A percentile compares a stretch with the other conserved stretches of the same genome.
These are phyloP conservation scores for Ampelocalamus luodianensis DNA, from an alignment of 176 grass and related monocot genomes.

Conservation along the genomic window DNA sequence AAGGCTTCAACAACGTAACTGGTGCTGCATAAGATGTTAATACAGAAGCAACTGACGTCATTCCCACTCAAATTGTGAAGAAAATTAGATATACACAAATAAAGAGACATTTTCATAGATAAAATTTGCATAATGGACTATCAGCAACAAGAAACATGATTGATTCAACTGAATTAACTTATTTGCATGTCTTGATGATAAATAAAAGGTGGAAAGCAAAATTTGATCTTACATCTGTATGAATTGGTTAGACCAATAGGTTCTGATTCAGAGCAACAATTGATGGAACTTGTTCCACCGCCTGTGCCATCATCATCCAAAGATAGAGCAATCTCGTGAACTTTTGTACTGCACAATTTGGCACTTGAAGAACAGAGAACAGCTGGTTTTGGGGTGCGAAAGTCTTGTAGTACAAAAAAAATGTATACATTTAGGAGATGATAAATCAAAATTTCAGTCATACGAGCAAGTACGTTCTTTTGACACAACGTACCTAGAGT, in stretches of 20 bases:
- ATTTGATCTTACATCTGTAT: slow-evolving; percentile 41
- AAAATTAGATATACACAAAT: not conserved
- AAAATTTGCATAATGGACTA: slow-evolving; percentile 9
- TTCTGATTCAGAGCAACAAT: slow-evolving; percentile 8
- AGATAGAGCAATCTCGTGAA: slow-evolving; percentile 32
- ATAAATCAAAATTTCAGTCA: not conserved
- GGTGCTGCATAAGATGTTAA: slow-evolving; percentile 43
- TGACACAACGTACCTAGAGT: slow-evolving; percentile 50
- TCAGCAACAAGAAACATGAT: slow-evolving; percentile 24
- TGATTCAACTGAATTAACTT: slow-evolving; percentile 6
- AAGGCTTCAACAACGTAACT: slow-evolving; percentile 47
- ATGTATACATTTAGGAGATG: slow-evolving; percentile 24
- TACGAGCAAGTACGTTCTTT: slow-evolving; percentile 8
- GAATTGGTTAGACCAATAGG: slow-evolving; percentile 30
- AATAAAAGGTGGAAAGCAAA: not conserved
- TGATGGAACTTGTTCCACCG: not conserved
- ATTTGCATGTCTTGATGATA: slow-evolving; percentile 25
- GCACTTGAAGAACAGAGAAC: slow-evolving; percentile 29
- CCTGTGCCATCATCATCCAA: slow-evolving; percentile 8
- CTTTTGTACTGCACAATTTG: slow-evolving; percentile 23
- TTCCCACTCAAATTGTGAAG: slow-evolving; percentile 11
- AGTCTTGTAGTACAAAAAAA: slow-evolving; percentile 42
- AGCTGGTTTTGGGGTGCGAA: slow-evolving; percentile 76
- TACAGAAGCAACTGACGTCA: slow-evolving; percentile 1
- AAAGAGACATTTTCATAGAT: not conserved